Evolutionary conservation across 371 early-diverging fungal genomes (phyloP).

Genomic region (Mucor indicus): DNA sequence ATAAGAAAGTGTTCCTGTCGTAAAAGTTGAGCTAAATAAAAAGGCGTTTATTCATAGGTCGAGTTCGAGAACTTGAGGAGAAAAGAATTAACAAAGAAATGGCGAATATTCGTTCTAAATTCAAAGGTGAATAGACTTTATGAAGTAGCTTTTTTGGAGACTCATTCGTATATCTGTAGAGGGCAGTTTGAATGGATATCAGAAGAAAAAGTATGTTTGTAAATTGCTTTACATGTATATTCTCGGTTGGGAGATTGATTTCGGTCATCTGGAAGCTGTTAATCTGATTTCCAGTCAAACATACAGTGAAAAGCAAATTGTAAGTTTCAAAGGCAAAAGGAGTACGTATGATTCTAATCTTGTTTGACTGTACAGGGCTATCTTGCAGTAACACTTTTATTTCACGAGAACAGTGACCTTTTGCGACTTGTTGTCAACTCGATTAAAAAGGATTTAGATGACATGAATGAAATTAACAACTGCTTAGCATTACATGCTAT

Average conservation of each 20-base stretch:
- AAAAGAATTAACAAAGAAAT: constrained; percentile 98
- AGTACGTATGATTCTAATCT: neutral
- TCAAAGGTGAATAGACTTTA: constrained; percentile 72
- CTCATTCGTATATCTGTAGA: constrained; percentile 49
- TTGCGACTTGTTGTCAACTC: constrained; percentile 83
- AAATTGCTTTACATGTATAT: constrained; percentile 98
- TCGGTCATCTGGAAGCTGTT: constrained; percentile 96
- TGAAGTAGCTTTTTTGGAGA: neutral
- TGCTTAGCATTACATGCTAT: constrained; percentile 94
- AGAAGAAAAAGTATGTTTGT: constrained; percentile 98
- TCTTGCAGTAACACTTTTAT: constrained; percentile 88
- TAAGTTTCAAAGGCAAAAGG: too few species aligned
- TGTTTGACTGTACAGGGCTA: constrained; percentile 71
- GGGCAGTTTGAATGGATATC: constrained; percentile 88
- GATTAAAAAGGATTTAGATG: constrained; percentile 86
- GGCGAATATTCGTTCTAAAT: constrained; percentile 96
- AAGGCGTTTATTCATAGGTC: constrained; percentile 69
- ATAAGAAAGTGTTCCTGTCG: too few species aligned
- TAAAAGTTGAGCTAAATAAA: neutral
- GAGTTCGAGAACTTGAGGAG: constrained; percentile 93
- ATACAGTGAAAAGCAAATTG: constrained; percentile 97
- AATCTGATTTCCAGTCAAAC: constrained; percentile 84
- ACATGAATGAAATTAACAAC: constrained; percentile 82
- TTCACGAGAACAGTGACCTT: constrained; percentile 85
- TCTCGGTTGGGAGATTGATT: constrained; percentile 96